phyloP scores from a whole-genome alignment of 441 rosid genomes.

The Biscutella laevigata region DNA sequence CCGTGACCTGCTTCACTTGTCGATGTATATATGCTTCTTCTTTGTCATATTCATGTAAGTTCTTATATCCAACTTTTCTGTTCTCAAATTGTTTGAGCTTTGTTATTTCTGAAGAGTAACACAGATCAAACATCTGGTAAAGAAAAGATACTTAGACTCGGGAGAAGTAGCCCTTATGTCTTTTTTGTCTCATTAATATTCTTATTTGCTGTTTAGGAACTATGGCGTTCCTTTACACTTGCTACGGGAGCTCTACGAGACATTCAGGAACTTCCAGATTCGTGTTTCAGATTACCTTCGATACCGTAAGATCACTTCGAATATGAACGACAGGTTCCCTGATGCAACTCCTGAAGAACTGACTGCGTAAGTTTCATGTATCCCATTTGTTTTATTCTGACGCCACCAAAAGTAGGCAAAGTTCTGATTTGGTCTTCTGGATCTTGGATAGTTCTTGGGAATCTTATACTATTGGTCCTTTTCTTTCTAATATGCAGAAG shows the following conservation, averaged over 20 bases:
- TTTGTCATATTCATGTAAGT: constrained; percentile 92
- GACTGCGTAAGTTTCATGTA: constrained; percentile 45
- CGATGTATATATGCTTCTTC: constrained; percentile 94
- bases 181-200: background rate
- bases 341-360: constrained; percentile 96
- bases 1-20: constrained; percentile 93
- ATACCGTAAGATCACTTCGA: constrained; percentile 82
- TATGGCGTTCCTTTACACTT: constrained; percentile 94
- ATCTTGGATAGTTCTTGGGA: constrained; percentile 3
- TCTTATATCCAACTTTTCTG: background rate
- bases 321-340: constrained; percentile 94
- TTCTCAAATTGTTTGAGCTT: background rate
- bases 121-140: background rate
- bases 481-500: constrained; percentile 48
- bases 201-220: constrained; percentile 41
- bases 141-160: background rate
- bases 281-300: constrained; percentile 94
- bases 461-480: constrained; percentile 12
- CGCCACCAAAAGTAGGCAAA: background rate
- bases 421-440: background rate
- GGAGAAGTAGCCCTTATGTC: background rate
- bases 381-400: background rate
- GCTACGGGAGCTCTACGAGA: constrained; percentile 91
- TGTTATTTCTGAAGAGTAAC: background rate
- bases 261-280: constrained; percentile 84